phyloP scores from a whole-genome alignment of 2,329 filamentous ascomycete genomes.

The Colletotrichum zoysiae region DNA sequence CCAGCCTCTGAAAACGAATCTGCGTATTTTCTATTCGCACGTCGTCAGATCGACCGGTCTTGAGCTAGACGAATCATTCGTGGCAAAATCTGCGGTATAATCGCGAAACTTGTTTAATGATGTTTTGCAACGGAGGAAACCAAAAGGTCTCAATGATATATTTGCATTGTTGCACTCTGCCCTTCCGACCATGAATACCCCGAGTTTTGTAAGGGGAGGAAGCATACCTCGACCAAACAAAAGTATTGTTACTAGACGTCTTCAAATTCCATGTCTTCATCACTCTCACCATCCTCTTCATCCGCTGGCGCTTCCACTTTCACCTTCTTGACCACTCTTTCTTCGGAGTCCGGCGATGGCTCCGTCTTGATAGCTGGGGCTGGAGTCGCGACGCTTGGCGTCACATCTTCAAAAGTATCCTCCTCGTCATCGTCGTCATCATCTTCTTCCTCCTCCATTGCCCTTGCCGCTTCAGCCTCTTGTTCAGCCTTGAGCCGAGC shows the following conservation, averaged over 20 bases:
- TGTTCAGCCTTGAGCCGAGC: slow-evolving; percentile 74
- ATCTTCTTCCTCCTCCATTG: slow-evolving; percentile 47
- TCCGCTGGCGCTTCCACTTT: slow-evolving; percentile 66
- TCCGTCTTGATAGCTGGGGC: slow-evolving; percentile 51
- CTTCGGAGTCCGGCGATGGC: slow-evolving; percentile 53
- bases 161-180: not conserved
- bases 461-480: slow-evolving; percentile 56
- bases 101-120: no score
- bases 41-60: not conserved
- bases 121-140: no score
- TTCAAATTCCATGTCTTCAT: slow-evolving; percentile 70
- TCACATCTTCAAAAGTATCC: slow-evolving; percentile 64
- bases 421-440: slow-evolving; percentile 54
- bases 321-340: slow-evolving; percentile 68
- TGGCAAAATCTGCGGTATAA: not conserved
- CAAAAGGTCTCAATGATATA: not conserved
- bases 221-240: not conserved
- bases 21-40: no score
- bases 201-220: not conserved
- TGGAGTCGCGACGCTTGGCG: slow-evolving; percentile 48
- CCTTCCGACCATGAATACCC: not conserved
- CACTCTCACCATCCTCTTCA: slow-evolving; percentile 63
- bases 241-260: slow-evolving; percentile 57
- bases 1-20: not conserved
- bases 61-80: no score